Conservation (phyloP, 2,329 filamentous ascomycete genomes). For the Aspergillus terreus region DNA sequence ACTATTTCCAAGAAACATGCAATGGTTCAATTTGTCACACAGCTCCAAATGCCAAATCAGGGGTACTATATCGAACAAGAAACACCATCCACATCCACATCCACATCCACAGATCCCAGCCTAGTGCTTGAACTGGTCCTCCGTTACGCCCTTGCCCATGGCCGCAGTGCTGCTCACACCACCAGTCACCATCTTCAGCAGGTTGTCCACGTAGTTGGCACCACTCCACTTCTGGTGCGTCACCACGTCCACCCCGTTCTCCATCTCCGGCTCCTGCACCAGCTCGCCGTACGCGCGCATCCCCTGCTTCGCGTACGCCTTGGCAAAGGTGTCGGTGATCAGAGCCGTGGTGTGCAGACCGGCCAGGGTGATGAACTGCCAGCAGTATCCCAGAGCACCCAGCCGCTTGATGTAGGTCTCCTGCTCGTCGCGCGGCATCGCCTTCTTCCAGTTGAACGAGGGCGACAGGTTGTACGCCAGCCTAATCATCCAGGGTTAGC, state of each 20-base stretch:
- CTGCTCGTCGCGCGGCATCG: conserved; percentile 87
- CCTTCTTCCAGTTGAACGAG: conserved; percentile 99
- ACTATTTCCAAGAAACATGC: not conserved
- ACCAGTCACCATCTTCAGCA: conserved; percentile 95
- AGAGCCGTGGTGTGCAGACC: conserved; percentile 94
- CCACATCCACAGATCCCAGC: not conserved
- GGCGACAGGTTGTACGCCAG: conserved; percentile 97
- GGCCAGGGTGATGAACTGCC: conserved; percentile 99
- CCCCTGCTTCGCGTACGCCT: conserved; percentile 73
- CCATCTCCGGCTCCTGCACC: conserved; percentile 97
- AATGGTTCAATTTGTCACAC: not conserved
- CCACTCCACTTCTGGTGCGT: conserved; percentile 99
- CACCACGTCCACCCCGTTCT: conserved; percentile 83
- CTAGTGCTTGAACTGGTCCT: conserved; percentile 80
- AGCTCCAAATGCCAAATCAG: not conserved
- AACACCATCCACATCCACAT: conserved; percentile 2
- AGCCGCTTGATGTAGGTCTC: conserved; percentile 96
- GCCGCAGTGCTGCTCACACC: conserved; percentile 88
- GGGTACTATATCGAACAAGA: conserved; percentile 1
- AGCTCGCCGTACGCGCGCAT: conserved; percentile 98
- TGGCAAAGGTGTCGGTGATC: conserved; percentile 83
- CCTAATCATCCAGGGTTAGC: conserved; percentile 44
- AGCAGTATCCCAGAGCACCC: conserved; percentile 87
- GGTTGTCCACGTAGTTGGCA: conserved; percentile 88
- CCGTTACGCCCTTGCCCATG: conserved; percentile 96